These are phyloP conservation scores for Teunomyces atbi DNA, from an alignment of 805 yeast genomes.

Conservation along the genomic window DNA sequence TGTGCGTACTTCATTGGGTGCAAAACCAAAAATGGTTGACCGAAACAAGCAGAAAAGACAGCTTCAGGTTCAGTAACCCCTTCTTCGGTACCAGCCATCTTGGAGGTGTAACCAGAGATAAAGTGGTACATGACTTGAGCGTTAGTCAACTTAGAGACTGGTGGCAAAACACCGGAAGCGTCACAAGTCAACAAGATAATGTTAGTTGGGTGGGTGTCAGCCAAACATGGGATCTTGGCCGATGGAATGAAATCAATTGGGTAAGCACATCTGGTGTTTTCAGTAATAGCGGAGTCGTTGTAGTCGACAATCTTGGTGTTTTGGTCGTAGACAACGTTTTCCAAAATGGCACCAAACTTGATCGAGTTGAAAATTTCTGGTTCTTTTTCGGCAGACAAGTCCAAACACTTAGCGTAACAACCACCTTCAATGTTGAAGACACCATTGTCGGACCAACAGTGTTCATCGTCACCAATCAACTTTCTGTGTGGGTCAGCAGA, in stretches of 20 bases:
- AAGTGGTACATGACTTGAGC: constrained; percentile 99
- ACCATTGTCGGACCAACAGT: constrained; percentile 98
- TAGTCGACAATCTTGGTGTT: constrained; percentile 80
- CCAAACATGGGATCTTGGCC: constrained; percentile 92
- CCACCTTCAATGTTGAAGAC: constrained; percentile 99
- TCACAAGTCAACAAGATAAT: constrained; percentile 93
- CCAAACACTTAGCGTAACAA: constrained; percentile 97
- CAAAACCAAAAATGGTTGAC: constrained; percentile 96
- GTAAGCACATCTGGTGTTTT: constrained; percentile 97
- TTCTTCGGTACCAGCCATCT: constrained; percentile 99
- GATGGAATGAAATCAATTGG: constrained; percentile 96
- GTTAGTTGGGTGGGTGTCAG: constrained; percentile 88
- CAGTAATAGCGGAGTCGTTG: constrained; percentile 78
- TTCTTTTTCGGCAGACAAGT: constrained; percentile 85
- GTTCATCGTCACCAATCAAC: constrained; percentile 98
- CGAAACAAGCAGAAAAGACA: constrained; percentile 97
- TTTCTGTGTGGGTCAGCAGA: constrained; percentile 94
- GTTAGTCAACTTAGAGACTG: constrained; percentile 88
- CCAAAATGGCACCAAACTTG: constrained; percentile 90
- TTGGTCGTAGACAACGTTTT: constrained; percentile 86
- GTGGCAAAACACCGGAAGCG: constrained; percentile 97
- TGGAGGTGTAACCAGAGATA: constrained; percentile 97
- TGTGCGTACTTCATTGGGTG: constrained; percentile 98
- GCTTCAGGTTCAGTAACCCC: constrained; percentile 99
- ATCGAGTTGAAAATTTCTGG: constrained; percentile 97